Conservation (phyloP, 2,329 filamentous ascomycete genomes). For the Penicillium sp. region DNA sequence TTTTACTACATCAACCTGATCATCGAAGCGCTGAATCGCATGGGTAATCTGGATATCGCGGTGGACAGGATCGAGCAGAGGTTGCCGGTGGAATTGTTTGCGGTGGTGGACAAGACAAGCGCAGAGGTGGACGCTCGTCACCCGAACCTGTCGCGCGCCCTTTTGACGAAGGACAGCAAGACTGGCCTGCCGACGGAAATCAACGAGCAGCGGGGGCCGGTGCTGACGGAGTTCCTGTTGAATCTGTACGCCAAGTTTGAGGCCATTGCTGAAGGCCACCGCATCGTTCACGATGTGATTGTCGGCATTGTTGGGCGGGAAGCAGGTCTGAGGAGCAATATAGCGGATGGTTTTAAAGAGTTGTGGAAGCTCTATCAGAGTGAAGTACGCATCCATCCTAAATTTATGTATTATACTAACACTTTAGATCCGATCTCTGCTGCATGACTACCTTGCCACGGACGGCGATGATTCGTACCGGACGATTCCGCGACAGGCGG, state of each 20-base stretch:
- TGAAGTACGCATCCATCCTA: constrained; percentile 49
- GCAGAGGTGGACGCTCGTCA: constrained; percentile 90
- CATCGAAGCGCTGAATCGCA: constrained; percentile 83
- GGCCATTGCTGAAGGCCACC: constrained; percentile 91
- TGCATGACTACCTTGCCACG: constrained; percentile 94
- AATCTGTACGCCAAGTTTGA: constrained; percentile 95
- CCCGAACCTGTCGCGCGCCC: constrained; percentile 66
- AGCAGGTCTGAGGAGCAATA: constrained; percentile 58
- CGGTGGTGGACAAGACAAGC: constrained; percentile 90
- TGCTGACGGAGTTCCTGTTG: constrained; percentile 87
- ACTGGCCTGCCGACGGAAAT: constrained; percentile 63
- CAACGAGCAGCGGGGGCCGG: constrained; percentile 73
- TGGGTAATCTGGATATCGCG: constrained; percentile 78
- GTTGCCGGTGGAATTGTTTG: constrained; percentile 87
- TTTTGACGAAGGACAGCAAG: constrained; percentile 44
- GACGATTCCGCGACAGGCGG: constrained; percentile 48
- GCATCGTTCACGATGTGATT: constrained; percentile 88
- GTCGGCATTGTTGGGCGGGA: constrained; percentile 81
- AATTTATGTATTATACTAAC: constrained; percentile 15
- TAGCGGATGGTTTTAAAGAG: constrained; percentile 89
- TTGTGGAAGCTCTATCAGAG: constrained; percentile 98
- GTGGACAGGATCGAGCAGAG: constrained; percentile 89
- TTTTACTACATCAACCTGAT: constrained; percentile 89
- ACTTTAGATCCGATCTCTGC: constrained; percentile 69
- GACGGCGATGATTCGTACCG: constrained; percentile 69